Evolutionary conservation across 2,329 filamentous ascomycete genomes (phyloP), one percentile per base, ranked within the genome.

Genomic region (Furcasterigmium furcatum): DNA sequence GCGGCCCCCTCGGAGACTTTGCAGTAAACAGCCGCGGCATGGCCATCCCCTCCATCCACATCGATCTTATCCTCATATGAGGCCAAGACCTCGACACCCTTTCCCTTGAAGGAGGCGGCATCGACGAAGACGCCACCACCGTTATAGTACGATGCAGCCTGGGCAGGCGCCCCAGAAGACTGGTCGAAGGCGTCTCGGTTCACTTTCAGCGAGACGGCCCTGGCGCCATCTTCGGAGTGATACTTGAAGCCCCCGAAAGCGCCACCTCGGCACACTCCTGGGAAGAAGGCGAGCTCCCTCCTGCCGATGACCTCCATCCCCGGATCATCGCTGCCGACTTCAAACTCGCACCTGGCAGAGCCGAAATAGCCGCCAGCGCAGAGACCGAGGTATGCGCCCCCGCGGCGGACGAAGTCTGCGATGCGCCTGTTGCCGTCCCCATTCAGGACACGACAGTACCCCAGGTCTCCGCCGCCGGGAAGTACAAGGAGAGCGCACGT

Each of bases 311-410:
- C 92, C 60, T 95, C 89, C 69, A 97, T 78, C 2, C 79, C 76
- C 53, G 77, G 79, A 59, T 49, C 41, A 25, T 55, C 56, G 44
- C 94, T 83, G 3, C 91, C 90, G 12, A 94, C 84, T 67, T 97
- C 92, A 52, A 97, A 99, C 63, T 99, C 94, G 61, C 92, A 96
- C 51, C 76, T 77, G 32, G 76, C 73, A 53, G 78, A 84, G 19
- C 87, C 94, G 58, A 96, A 99, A 68, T 99, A 99, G 10, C 87
- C 94, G 5, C 94, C 94, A 3, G 94, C 94, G 62, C 94, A 99
- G 57, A 99, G 85, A 1, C 94, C 94, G 2, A 99, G 77, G 60
- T 94, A 99, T 1, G 80, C 74, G 14, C 94, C 94, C 22, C 94
- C 94, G 24, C 81, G 77, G 48, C 90, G 87, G 41, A 99, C 89